These are phyloP conservation scores for Pythium sukuiense DNA, from an alignment of 352 stramenopile species.

Conservation along the genomic window DNA sequence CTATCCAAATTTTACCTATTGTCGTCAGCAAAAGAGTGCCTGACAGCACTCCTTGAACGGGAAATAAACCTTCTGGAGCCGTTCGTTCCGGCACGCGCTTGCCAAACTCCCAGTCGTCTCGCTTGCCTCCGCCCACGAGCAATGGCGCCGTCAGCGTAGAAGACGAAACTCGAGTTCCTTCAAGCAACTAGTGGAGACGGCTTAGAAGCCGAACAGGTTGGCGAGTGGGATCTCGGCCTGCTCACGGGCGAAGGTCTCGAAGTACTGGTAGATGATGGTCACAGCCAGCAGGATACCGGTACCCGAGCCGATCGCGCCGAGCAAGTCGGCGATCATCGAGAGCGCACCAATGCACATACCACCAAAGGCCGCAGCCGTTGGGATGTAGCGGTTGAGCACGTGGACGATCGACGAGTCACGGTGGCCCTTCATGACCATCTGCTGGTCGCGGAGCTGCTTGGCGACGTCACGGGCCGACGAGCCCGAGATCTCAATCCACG, in stretches of 20 bases:
- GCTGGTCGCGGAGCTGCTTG: conserved; percentile 98
- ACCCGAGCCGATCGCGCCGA: conserved; percentile 98
- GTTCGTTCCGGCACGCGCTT: conserved; percentile 25
- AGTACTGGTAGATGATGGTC: conserved; percentile 99
- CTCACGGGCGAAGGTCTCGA: conserved; percentile 97
- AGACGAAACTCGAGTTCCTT: conserved; percentile 12
- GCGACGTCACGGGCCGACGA: conserved; percentile 97
- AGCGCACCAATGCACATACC: conserved; percentile 99
- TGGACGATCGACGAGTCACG: conserved; percentile 97
- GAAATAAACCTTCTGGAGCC: conserved; percentile 67
- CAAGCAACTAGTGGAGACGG: conserved; percentile 18
- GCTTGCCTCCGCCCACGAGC: background rate
- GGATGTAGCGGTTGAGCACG: conserved; percentile 99
- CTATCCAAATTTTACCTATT: conserved; percentile 45
- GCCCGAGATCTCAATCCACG: conserved; percentile 99
- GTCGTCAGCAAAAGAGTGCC: conserved; percentile 84
- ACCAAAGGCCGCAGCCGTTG: conserved; percentile 97
- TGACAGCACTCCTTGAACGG: conserved; percentile 87
- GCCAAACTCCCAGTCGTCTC: conserved; percentile 16
- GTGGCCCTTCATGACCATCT: conserved; percentile 99
- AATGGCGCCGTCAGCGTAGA: background rate
- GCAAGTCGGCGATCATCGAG: conserved; percentile 98
- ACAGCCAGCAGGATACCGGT: conserved; percentile 98
- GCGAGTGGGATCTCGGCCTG: conserved; percentile 80
- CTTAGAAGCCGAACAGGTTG: conserved; percentile 86